Conservation (phyloP, 2,329 filamentous ascomycete species). For the Drechslerella dactyloides region DNA sequence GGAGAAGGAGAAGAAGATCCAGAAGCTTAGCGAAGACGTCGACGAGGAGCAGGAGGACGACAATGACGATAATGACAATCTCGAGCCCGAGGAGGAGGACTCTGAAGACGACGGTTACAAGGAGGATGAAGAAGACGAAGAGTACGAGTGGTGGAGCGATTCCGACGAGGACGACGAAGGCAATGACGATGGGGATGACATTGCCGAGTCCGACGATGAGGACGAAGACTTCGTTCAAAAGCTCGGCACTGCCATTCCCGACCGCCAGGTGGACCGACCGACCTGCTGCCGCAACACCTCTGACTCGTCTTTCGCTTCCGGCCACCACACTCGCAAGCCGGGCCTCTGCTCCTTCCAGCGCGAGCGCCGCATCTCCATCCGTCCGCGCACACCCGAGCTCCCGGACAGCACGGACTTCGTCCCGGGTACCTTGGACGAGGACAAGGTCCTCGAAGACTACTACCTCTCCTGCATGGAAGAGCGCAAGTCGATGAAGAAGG, state of each 20-base stretch:
- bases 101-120: constrained; percentile 63
- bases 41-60: constrained; percentile 73
- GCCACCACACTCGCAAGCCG: constrained; percentile 56
- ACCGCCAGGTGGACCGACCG: constrained; percentile 50
- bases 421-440: constrained; percentile 96
- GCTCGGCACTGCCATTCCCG: constrained; percentile 38
- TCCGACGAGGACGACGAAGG: constrained; percentile 64
- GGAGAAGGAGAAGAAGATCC: constrained; percentile 85
- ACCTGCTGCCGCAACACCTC: constrained; percentile 63
- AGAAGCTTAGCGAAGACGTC: constrained; percentile 82
- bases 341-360: constrained; percentile 56
- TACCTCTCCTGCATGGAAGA: constrained; percentile 85
- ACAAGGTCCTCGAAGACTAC: constrained; percentile 89
- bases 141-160: constrained; percentile 62
- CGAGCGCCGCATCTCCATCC: constrained; percentile 58
- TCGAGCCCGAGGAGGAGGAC: constrained; percentile 61
- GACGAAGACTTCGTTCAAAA: constrained; percentile 60
- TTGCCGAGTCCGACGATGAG: constrained; percentile 56
- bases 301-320: constrained; percentile 68
- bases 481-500: constrained; percentile 79
- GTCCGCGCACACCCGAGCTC: constrained; percentile 76
- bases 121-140: constrained; percentile 65
- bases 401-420: constrained; percentile 99
- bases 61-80: constrained; percentile 58
- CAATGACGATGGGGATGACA: constrained; percentile 60